phyloP scores from a whole-genome alignment of 768 basidiomycete species.

The Panaeolus cyanescens region DNA sequence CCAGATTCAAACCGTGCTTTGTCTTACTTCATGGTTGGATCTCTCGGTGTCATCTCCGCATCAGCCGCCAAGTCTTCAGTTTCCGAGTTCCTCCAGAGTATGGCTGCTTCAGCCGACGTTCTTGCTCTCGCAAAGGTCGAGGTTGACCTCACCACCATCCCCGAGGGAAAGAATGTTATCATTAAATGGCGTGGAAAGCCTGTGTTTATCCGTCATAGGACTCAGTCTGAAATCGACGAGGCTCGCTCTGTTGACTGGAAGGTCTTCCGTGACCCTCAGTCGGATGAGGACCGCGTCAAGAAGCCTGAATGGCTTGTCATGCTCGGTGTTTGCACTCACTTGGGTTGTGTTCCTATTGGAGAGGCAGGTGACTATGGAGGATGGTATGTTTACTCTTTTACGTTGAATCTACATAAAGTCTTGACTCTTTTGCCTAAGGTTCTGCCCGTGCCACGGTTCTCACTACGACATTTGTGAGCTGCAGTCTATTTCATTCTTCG shows the following conservation, averaged over 20 bases:
- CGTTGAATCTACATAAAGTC: not conserved
- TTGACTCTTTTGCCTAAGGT: conserved; percentile 42
- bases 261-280: conserved; percentile 86
- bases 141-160: conserved; percentile 85
- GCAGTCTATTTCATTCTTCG: not conserved
- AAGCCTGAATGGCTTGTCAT: conserved; percentile 96
- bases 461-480: conserved; percentile 93
- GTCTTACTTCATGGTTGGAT: conserved; percentile 89
- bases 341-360: conserved; percentile 98
- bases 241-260: conserved; percentile 87
- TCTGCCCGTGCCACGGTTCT: conserved; percentile 99
- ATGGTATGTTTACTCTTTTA: conserved; percentile 63
- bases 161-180: conserved; percentile 96
- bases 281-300: conserved; percentile 86
- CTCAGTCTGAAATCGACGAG: conserved; percentile 88
- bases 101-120: conserved; percentile 97
- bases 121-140: conserved; percentile 98
- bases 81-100: conserved; percentile 91
- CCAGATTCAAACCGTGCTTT: conserved; percentile 70
- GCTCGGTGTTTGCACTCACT: conserved; percentile 93
- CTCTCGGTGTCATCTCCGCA: conserved; percentile 91
- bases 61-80: conserved; percentile 93
- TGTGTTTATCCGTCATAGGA: conserved; percentile 98
- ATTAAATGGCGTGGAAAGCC: conserved; percentile 99
- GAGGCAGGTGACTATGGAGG: conserved; percentile 97